These are phyloP conservation scores for Rhinocladiella similis DNA, from an alignment of 2,329 filamentous ascomycete species.

Conservation along the genomic window DNA sequence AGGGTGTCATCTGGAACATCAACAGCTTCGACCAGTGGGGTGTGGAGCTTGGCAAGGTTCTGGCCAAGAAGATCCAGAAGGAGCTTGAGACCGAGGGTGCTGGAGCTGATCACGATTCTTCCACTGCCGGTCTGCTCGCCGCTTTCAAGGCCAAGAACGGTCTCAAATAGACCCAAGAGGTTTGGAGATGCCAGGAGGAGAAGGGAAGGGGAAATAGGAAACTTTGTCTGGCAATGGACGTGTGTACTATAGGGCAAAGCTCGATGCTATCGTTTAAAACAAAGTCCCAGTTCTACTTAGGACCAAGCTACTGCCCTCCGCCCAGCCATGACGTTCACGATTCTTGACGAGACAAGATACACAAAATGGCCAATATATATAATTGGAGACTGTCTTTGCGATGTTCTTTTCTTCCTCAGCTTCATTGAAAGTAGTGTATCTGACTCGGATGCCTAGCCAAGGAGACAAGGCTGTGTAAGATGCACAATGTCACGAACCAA, in stretches of 20 bases:
- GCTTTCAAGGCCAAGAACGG: constrained; percentile 81
- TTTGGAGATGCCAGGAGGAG: neutral
- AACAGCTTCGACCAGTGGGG: constrained; percentile 99
- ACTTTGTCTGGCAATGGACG: neutral
- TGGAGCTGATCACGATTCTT: constrained; percentile 74
- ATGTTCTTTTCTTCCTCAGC: neutral
- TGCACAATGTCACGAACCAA: neutral
- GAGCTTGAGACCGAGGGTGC: constrained; percentile 79
- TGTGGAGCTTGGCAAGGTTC: constrained; percentile 93
- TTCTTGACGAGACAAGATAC: neutral
- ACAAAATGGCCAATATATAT: neutral
- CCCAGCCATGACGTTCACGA: neutral
- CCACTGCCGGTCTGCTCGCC: constrained; percentile 84
- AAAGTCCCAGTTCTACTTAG: too few species aligned
- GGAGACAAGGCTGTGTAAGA: neutral
- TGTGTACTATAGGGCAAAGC: too few species aligned
- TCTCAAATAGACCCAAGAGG: constrained; percentile 20
- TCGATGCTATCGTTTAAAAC: too few species aligned
- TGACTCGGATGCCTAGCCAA: too few species aligned
- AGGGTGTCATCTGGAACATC: constrained; percentile 98
- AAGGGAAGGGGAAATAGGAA: neutral
- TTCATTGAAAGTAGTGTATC: too few species aligned
- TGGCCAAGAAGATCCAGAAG: constrained; percentile 85
- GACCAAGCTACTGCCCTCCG: too few species aligned
- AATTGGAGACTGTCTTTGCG: neutral